Base-by-base conservation (phyloP, 202 grass and related monocot genomes). In the Hordeum pubiflorum region DNA sequence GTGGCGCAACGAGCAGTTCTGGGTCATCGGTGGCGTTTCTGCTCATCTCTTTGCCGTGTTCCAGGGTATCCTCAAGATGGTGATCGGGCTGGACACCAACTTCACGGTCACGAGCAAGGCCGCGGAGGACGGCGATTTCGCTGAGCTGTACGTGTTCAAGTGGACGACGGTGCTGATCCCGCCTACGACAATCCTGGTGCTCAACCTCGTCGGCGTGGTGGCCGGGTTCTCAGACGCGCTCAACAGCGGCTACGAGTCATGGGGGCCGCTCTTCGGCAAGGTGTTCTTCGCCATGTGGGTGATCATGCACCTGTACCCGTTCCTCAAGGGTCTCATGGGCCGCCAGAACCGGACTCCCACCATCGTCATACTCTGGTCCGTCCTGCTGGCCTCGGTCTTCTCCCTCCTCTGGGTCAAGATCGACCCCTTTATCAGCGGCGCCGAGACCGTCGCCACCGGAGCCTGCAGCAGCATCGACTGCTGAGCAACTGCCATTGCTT, bases 1-100 rank as follows among this genome's bases (percentile, higher is more conserved):
- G 96, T 96, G 96, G 96, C 85, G 96, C 31, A 99, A 99, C 20
- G 96, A 99, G 80, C 96, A 99, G 63, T 99, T 99, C 82, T 99
- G 96, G 92, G 92, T 96, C 77, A 99, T 99, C 2, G 96, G 96
- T 11, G 92, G 96, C 27, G 85, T 99, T 15, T 99, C 96, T 2
- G 96, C 96, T 0, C 96, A 99, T 37, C 92, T 99, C 44, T 99
- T 99, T 34, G 96, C 96, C 0, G 96, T 99, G 76, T 99, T 99
- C 85, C 96, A 99, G 81, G 92, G 96, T 36, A 88, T 99, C 78
- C 87, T 99, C 27, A 99, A 99, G 88, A 95, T 99, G 90, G 13
- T 93, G 0, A 91, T 93, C 7, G 92, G 96, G 52, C 85, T 99
- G 20, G 96, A 99, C 78, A 99, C 96, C 80, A 99, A 99, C 87